Evolutionary conservation across 371 early-diverging fungal genomes (phyloP).

Genomic region (Conidiobolus coronatus): DNA sequence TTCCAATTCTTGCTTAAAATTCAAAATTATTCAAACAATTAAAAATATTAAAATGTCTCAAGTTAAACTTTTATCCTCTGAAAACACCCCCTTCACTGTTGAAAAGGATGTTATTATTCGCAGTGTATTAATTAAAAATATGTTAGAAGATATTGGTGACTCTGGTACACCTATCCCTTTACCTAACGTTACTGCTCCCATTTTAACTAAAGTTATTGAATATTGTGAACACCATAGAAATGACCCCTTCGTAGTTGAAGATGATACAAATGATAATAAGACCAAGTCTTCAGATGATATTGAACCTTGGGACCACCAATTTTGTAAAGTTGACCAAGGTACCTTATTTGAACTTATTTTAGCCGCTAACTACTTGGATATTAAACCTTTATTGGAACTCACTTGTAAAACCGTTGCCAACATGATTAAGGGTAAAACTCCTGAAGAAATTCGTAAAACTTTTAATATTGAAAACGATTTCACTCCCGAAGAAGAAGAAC

Average conservation of each 20-base stretch:
- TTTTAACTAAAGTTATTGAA: slow-evolving; percentile 54
- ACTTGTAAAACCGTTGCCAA: slow-evolving; percentile 76
- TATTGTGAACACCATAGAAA: slow-evolving; percentile 64
- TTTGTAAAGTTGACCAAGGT: slow-evolving; percentile 70
- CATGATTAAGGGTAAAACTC: slow-evolving; percentile 68
- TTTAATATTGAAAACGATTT: slow-evolving; percentile 74
- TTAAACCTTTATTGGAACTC: slow-evolving; percentile 58
- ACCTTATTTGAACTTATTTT: slow-evolving; percentile 66
- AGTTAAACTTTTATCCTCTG: slow-evolving; percentile 24
- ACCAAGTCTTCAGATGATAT: slow-evolving; percentile 26
- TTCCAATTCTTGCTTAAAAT: no score
- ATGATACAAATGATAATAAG: slow-evolving; percentile 17
- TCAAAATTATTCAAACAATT: no score
- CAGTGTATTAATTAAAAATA: slow-evolving; percentile 57
- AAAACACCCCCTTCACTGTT: slow-evolving; percentile 45
- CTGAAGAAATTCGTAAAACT: slow-evolving; percentile 64
- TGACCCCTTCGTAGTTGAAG: slow-evolving; percentile 19
- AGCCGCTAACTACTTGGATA: slow-evolving; percentile 79
- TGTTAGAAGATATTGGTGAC: slow-evolving; percentile 52
- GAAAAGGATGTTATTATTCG: slow-evolving; percentile 48
- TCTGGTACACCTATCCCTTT: slow-evolving; percentile 38
- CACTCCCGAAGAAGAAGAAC: slow-evolving; percentile 65
- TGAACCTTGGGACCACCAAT: slow-evolving; percentile 61
- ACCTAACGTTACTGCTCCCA: slow-evolving; percentile 69
- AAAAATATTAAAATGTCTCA: no score